Evolutionary conservation across 345 rosid genomes (phyloP).

Genomic region (Aquilaria sinensis): DNA sequence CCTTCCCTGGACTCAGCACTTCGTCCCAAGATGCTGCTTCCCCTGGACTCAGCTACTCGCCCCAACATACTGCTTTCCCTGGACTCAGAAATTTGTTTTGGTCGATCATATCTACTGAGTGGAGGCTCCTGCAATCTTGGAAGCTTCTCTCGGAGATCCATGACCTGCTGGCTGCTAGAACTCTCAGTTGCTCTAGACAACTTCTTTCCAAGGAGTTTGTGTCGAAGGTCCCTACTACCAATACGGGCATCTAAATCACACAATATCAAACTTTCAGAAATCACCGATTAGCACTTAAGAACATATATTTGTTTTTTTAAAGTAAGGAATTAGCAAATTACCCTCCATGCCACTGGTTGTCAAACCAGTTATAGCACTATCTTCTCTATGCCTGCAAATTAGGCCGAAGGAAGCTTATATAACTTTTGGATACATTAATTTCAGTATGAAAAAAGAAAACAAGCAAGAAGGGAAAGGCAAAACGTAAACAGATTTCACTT

Average conservation of each 20-base stretch:
- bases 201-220: slow-evolving; percentile 70
- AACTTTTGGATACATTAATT: slow-evolving; percentile 4
- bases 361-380: slow-evolving; percentile 26
- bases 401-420: slow-evolving; percentile 11
- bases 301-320: slow-evolving; percentile 8
- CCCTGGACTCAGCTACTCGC: no score
- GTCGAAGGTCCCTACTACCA: slow-evolving; percentile 72
- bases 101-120: slow-evolving; percentile 24
- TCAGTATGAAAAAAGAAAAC: not conserved
- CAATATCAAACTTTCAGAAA: slow-evolving; percentile 34
- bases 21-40: no score
- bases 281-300: slow-evolving; percentile 19
- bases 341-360: slow-evolving; percentile 41
- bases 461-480: not conserved
- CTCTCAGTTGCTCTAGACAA: slow-evolving; percentile 37
- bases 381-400: slow-evolving; percentile 67
- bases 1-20: no score
- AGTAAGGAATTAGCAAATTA: slow-evolving; percentile 17
- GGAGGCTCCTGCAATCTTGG: slow-evolving; percentile 48
- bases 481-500: not conserved
- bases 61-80: slow-evolving; percentile 35
- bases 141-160: slow-evolving; percentile 79
- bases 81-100: slow-evolving; percentile 36
- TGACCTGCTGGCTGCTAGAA: slow-evolving; percentile 32
- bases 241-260: slow-evolving; percentile 45